Evolutionary conservation across 73 alveolate species (phyloP).

Genomic region (Stentor coeruleus): DNA sequence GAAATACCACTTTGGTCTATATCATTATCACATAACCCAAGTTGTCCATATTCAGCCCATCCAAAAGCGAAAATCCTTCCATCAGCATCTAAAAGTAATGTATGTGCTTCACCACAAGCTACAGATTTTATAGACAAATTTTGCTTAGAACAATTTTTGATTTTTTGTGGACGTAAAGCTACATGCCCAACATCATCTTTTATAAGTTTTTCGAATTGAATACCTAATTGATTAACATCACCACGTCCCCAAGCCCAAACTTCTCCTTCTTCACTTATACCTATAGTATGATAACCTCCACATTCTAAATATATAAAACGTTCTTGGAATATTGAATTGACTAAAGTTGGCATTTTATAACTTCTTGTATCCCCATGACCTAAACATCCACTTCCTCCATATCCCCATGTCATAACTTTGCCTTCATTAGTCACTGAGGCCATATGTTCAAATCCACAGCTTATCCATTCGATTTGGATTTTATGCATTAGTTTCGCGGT

Average conservation of each 20-base stretch:
- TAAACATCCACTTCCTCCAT: conserved; percentile 66
- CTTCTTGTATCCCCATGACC: conserved; percentile 56
- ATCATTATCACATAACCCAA: conserved; percentile 33
- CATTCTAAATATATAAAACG: conserved; percentile 33
- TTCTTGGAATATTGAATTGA: neutral
- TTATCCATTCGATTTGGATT: neutral
- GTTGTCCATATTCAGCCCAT: conserved; percentile 56
- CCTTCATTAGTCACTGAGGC: conserved; percentile 42
- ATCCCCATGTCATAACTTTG: conserved; percentile 60
- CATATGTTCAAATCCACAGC: conserved; percentile 64
- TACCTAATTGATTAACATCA: conserved; percentile 63
- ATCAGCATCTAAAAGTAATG: conserved; percentile 41
- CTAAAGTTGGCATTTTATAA: conserved; percentile 39
- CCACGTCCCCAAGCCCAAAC: conserved; percentile 63
- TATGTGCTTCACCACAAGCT: conserved; percentile 68
- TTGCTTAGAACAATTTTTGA: neutral
- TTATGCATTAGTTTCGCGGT: neutral
- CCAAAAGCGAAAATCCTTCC: conserved; percentile 54
- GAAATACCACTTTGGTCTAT: neutral
- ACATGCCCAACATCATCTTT: conserved; percentile 48
- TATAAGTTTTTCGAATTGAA: conserved; percentile 17
- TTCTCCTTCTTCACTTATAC: conserved; percentile 28
- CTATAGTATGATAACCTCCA: conserved; percentile 64
- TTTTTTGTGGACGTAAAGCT: conserved; percentile 20
- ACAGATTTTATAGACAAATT: conserved; percentile 26